These are phyloP conservation scores for Hypoxylon rubiginosum DNA, from an alignment of 2,329 filamentous ascomycete genomes.

Conservation along the genomic window DNA sequence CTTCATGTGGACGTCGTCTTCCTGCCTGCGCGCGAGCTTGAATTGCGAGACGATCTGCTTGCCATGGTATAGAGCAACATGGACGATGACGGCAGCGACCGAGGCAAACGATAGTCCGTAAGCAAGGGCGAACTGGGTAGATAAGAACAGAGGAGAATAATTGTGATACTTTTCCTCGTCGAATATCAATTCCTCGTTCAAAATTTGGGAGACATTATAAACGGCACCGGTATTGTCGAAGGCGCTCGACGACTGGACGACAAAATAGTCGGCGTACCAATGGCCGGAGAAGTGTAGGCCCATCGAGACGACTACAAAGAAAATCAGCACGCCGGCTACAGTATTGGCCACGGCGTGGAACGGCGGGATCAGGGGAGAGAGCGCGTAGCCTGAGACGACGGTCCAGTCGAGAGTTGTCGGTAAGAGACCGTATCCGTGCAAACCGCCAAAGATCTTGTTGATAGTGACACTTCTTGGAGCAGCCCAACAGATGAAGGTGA, in stretches of 20 bases:
- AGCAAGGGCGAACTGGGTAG: conserved; percentile 70
- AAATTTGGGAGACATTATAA: conserved; percentile 73
- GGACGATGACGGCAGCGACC: conserved; percentile 70
- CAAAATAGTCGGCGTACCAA: conserved; percentile 72
- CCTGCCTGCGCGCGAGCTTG: conserved; percentile 67
- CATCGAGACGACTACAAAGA: conserved; percentile 69
- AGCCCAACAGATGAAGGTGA: conserved; percentile 61
- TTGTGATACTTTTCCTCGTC: conserved; percentile 71
- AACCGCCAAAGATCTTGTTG: conserved; percentile 76
- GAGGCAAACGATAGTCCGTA: conserved; percentile 78
- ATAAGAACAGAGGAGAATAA: conserved; percentile 76
- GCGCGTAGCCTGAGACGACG: conserved; percentile 68
- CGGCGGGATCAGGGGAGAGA: conserved; percentile 70
- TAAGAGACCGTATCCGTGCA: conserved; percentile 71
- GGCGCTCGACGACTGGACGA: conserved; percentile 70
- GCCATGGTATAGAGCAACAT: conserved; percentile 69
- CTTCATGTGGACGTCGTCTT: conserved; percentile 68
- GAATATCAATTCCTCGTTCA: conserved; percentile 68
- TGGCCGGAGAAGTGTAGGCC: conserved; percentile 70
- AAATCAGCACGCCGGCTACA: conserved; percentile 66
- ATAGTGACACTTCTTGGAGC: conserved; percentile 71
- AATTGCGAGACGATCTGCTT: conserved; percentile 68
- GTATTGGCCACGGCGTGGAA: conserved; percentile 73
- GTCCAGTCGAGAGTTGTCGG: conserved; percentile 78
- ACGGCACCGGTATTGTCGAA: conserved; percentile 73